These are phyloP conservation scores for Alternaria gansuensis DNA, from an alignment of 2,329 filamentous ascomycete genomes.

Conservation along the genomic window DNA sequence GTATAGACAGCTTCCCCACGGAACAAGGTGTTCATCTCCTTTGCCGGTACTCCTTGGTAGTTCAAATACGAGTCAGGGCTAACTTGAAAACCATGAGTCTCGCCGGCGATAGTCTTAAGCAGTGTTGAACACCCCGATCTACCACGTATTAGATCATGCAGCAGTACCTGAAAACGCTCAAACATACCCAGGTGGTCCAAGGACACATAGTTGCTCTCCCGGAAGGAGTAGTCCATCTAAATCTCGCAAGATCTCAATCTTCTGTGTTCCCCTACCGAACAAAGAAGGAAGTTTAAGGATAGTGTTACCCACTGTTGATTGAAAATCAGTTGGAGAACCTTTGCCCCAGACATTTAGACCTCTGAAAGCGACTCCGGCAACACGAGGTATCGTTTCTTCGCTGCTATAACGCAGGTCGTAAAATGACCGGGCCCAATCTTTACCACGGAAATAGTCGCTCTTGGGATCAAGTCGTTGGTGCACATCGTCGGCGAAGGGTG, in stretches of 20 bases:
- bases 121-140: slow-evolving; percentile 77
- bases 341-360: slow-evolving; percentile 72
- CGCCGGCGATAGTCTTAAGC: slow-evolving; percentile 81
- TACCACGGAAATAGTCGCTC: slow-evolving; percentile 54
- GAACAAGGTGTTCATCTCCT: slow-evolving; percentile 78
- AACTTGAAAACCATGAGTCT: slow-evolving; percentile 79
- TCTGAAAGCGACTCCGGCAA: slow-evolving; percentile 70
- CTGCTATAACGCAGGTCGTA: slow-evolving; percentile 55
- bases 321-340: slow-evolving; percentile 71
- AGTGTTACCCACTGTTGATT: slow-evolving; percentile 70
- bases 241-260: slow-evolving; percentile 71
- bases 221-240: slow-evolving; percentile 73
- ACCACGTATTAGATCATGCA: slow-evolving; percentile 8
- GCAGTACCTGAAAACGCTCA: neutral
- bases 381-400: slow-evolving; percentile 61
- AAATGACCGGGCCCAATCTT: slow-evolving; percentile 57
- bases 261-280: slow-evolving; percentile 57
- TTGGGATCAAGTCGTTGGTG: slow-evolving; percentile 55
- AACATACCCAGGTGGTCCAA: slow-evolving; percentile 67
- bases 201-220: slow-evolving; percentile 76
- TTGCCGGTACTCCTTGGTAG: slow-evolving; percentile 75
- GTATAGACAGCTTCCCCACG: slow-evolving; percentile 86
- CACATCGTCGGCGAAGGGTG: slow-evolving; percentile 46
- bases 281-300: slow-evolving; percentile 68
- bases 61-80: slow-evolving; percentile 77